A percentile compares a stretch with the other conserved stretches of the same genome.
phyloP scores from a whole-genome alignment of 73 alveolate genomes.

The Paramecium biaurelia region DNA sequence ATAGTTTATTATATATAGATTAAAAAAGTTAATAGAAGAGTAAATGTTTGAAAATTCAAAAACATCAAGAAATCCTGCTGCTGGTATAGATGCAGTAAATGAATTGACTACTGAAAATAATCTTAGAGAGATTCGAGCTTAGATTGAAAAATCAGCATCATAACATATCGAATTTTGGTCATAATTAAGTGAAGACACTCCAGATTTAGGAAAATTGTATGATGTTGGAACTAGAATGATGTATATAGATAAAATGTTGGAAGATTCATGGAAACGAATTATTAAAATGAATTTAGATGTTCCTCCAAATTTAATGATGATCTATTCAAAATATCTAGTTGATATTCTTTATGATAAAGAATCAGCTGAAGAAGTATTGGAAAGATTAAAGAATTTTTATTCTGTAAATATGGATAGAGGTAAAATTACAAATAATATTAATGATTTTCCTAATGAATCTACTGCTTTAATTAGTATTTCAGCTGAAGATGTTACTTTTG shows the following conservation, averaged over 20 bases:
- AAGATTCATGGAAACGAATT: slow-evolving; percentile 45
- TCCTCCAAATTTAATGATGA: slow-evolving; percentile 59
- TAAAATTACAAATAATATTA: slow-evolving; percentile 54
- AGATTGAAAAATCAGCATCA: slow-evolving; percentile 54
- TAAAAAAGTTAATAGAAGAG: slow-evolving; percentile 55
- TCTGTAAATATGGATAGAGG: slow-evolving; percentile 61
- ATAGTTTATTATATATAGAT: slow-evolving; percentile 53
- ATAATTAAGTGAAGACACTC: slow-evolving; percentile 58
- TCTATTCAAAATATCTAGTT: slow-evolving; percentile 45
- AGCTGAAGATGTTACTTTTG: slow-evolving; percentile 67
- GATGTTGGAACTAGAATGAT: slow-evolving; percentile 58
- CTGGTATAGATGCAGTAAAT: slow-evolving; percentile 45
- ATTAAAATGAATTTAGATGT: slow-evolving; percentile 56
- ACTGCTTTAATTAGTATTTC: slow-evolving; percentile 61
- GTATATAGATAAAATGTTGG: slow-evolving; percentile 35
- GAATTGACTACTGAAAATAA: slow-evolving; percentile 40
- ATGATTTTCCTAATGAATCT: slow-evolving; percentile 64
- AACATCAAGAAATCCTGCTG: background rate
- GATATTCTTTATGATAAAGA: slow-evolving; percentile 62
- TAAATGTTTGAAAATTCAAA: slow-evolving; percentile 59
- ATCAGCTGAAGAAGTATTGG: slow-evolving; percentile 44
- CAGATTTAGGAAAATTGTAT: slow-evolving; percentile 60
- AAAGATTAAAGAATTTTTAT: slow-evolving; percentile 54
- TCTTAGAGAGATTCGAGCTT: slow-evolving; percentile 4
- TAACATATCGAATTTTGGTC: slow-evolving; percentile 63